Evolutionary conservation across 352 stramenopile genomes (phyloP), one percentile per base, ranked within the genome.

Genomic region (Pythium coloratum): DNA sequence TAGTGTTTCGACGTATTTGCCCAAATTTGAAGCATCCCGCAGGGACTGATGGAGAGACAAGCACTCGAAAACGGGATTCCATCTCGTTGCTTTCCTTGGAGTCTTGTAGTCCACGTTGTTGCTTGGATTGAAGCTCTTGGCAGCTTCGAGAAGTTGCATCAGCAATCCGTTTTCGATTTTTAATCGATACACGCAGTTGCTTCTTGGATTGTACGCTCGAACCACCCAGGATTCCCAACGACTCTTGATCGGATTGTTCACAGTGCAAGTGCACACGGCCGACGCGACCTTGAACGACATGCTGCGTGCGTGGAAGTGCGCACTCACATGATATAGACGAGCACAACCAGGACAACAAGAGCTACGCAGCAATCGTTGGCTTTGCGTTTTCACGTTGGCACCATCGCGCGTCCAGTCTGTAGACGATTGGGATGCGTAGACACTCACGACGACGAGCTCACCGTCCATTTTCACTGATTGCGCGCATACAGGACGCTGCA

Each of bases 161-260:
- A 92, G 46, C 28, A 88, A 66, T 0, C 67, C 14, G 30, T 84
- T 79, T 14, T 79, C 74, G 14, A 94, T 69, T 50, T 66, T 59
- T 1, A 89, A 42, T 30, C 82, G 72, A 55, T 92, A 91, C 24
- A 84, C 64, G 9, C 69, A 46, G 51, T 86, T 90, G 51, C 64
- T 86, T 18, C 32, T 64, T 2, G 86, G 72, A 47, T 77, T 92
- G 60, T 94, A 94, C 13, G 78, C 86, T 36, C 82, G 81, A 59
- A 94, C 65, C 3, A 94, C 24, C 84, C 84, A 72, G 24, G 46
- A 56, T 56, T 67, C 40, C 12, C 4, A 24, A 20, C 36, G 32
- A 24, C 64, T 10, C 6, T 40, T 46, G 3, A 30, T 26, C 2
- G 53, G 55, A 26, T 59, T 55, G 47, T 82, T 81, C 16, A 84